Percentiles rank a stretch among this genome's conserved stretches.
phyloP scores from a whole-genome alignment of 257 asterid species.

The Paraleonurus japonicus region DNA sequence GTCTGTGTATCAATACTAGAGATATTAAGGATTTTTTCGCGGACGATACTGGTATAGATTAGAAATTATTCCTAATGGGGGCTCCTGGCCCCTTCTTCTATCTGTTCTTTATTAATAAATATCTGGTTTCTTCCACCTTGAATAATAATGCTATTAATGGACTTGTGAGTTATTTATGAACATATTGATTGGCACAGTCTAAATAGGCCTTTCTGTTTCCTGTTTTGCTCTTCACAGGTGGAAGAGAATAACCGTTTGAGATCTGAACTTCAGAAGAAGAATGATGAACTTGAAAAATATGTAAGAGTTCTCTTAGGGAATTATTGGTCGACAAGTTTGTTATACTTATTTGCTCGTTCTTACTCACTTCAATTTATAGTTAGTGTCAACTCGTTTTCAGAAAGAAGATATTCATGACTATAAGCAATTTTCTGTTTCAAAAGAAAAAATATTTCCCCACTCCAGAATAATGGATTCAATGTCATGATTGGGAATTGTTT shows the following conservation, averaged over 20 bases:
- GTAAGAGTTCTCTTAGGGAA: conserved; percentile 50
- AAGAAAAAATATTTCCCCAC: neutral
- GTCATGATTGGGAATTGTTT: neutral
- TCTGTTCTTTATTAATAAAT: neutral
- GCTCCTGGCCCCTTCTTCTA: neutral
- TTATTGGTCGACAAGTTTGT: neutral
- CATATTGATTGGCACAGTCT: conserved; percentile 8
- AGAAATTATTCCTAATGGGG: neutral
- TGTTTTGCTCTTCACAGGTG: conserved; percentile 51
- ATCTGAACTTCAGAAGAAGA: conserved; percentile 73
- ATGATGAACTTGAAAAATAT: conserved; percentile 67
- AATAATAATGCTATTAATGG: conserved; percentile 11
- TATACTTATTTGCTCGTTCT: conserved; percentile 9
- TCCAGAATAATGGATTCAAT: conserved; percentile 8
- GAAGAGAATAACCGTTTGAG: conserved; percentile 87
- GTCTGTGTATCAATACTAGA: neutral
- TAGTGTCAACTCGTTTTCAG: neutral
- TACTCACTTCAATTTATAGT: neutral
- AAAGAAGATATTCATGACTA: neutral
- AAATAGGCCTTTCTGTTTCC: conserved; percentile 2
- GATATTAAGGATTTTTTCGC: neutral
- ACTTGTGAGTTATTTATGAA: conserved; percentile 10
- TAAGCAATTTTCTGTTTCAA: neutral
- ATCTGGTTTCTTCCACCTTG: neutral
- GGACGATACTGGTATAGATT: neutral